Percentiles rank a stretch among this genome's conserved stretches.
Evolutionary conservation across 768 basidiomycete species (phyloP).

Genomic region (Podaxis sp.): DNA sequence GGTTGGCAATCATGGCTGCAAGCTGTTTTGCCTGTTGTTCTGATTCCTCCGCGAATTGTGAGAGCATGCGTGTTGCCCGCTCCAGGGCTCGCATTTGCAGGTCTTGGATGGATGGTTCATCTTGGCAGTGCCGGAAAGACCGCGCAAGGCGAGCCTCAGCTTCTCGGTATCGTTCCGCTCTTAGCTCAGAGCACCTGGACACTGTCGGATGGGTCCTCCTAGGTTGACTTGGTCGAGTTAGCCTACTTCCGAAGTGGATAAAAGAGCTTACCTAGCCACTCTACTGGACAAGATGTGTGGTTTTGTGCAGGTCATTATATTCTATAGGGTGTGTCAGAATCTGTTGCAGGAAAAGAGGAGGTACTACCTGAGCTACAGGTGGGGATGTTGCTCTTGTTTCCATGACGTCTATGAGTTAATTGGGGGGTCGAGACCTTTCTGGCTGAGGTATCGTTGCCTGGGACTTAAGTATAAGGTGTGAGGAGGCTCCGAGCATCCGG

Average conservation of each 20-base stretch:
- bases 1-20: background rate
- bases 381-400: background rate
- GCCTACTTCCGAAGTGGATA: background rate
- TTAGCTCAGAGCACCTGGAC: background rate
- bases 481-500: background rate
- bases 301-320: background rate
- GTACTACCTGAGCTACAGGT: background rate
- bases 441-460: background rate
- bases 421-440: background rate
- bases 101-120: conserved; percentile 3
- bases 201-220: background rate
- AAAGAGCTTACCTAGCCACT: background rate
- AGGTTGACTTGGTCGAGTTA: background rate
- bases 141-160: conserved; percentile 4
- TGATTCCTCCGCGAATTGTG: conserved; percentile 6
- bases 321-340: background rate
- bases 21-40: background rate
- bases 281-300: background rate
- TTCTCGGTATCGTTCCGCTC: conserved; percentile 6
- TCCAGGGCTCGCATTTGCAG: conserved; percentile 3
- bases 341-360: background rate
- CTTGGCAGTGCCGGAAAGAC: background rate
- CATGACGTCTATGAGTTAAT: conserved; percentile 5
- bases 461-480: background rate
- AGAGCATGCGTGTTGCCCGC: background rate